Evolutionary conservation across 2,329 filamentous ascomycete genomes (phyloP).

Genomic region (Cladorrhinum sp.): DNA sequence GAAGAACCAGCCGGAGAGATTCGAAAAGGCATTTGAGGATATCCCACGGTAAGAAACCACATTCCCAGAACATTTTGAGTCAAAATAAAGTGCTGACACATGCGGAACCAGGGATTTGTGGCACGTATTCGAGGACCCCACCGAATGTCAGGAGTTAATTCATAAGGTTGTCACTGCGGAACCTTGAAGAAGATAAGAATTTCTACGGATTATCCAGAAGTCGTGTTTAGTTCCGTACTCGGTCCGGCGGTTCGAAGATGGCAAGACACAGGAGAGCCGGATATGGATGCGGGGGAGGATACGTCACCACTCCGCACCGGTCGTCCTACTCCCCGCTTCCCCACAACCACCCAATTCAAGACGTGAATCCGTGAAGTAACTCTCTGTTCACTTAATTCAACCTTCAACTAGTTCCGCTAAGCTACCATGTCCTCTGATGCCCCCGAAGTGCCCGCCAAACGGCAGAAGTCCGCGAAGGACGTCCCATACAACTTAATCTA

Average conservation of each 20-base stretch:
- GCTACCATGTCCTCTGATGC: background rate
- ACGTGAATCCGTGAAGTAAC: background rate
- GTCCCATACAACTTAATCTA: constrained; percentile 64
- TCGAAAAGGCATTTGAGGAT: constrained; percentile 76
- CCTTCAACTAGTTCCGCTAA: background rate
- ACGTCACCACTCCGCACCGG: background rate
- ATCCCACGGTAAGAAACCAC: constrained; percentile 50
- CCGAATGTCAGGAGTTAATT: constrained; percentile 54
- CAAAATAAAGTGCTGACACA: constrained; percentile 8
- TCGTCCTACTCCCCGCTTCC: background rate
- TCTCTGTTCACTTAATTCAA: background rate
- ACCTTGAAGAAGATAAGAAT: background rate
- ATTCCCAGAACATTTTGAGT: background rate
- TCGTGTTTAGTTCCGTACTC: too few species aligned
- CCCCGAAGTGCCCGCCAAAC: constrained; percentile 31
- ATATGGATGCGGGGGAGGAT: background rate
- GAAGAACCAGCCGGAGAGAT: constrained; percentile 71
- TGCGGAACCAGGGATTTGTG: constrained; percentile 51
- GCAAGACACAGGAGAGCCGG: background rate
- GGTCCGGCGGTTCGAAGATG: too few species aligned
- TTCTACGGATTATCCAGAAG: background rate
- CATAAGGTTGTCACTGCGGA: constrained; percentile 29
- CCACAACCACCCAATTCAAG: background rate
- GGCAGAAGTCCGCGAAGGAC: constrained; percentile 42
- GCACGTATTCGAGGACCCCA: constrained; percentile 78